Percentiles rank a stretch among this genome's conserved stretches.
Evolutionary conservation across 176 grass and related monocot genomes (phyloP).

Genomic region (Triticum turgidum): DNA sequence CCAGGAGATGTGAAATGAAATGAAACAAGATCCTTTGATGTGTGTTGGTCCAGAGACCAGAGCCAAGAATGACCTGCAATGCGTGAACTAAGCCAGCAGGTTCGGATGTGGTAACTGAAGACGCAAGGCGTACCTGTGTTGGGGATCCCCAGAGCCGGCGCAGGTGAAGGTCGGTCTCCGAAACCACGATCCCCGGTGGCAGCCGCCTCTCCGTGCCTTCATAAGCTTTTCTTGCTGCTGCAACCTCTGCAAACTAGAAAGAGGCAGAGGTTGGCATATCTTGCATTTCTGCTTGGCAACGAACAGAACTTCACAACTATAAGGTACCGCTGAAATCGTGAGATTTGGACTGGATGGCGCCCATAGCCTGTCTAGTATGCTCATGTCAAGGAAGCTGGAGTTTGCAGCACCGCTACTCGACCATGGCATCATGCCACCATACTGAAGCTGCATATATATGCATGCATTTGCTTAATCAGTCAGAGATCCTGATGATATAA

Average conservation of each 20-base stretch:
- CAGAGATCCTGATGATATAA: too few species aligned
- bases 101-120: too few species aligned
- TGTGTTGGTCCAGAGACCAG: too few species aligned
- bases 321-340: not conserved
- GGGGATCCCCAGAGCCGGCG: constrained; percentile 58
- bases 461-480: not conserved
- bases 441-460: not conserved
- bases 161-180: constrained; percentile 50
- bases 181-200: constrained; percentile 39
- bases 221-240: not conserved
- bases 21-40: not conserved
- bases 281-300: too few species aligned
- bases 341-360: not conserved
- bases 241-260: not conserved
- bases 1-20: not conserved
- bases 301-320: not conserved
- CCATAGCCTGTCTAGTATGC: not conserved
- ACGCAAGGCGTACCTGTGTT: constrained; percentile 1
- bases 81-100: too few species aligned
- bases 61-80: too few species aligned
- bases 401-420: not conserved
- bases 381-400: not conserved
- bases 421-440: not conserved
- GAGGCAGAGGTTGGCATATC: too few species aligned
- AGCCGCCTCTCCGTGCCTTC: constrained; percentile 32